Percentiles rank a stretch among this genome's conserved stretches.
Conservation (phyloP, 257 asterid species). For the Solanum medicagineum region DNA sequence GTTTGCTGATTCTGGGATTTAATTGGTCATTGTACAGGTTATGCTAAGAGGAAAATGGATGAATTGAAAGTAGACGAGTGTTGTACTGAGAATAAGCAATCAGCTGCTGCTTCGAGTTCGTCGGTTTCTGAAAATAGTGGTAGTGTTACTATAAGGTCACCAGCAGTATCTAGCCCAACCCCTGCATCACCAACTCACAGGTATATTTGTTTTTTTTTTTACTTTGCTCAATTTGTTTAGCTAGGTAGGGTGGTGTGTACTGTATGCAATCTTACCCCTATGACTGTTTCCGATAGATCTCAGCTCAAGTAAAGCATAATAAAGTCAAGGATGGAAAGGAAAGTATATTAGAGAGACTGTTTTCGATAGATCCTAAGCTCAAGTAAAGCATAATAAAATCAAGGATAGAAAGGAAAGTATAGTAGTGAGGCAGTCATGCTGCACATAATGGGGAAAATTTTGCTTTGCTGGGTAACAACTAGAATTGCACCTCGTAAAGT, state of each 20-base stretch:
- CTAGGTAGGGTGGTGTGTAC: not conserved
- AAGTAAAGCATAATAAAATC: not conserved
- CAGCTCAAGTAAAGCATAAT: too few relatives aligned
- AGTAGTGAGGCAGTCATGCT: not conserved
- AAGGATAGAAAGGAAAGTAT: not conserved
- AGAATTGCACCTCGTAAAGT: not conserved
- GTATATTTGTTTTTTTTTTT: conserved; percentile 18
- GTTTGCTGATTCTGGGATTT: not conserved
- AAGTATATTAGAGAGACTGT: too few relatives aligned
- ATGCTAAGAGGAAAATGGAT: conserved; percentile 43
- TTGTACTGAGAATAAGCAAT: conserved; percentile 58
- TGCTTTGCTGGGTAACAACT: not conserved
- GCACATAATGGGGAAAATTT: not conserved
- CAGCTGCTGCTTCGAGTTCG: conserved; percentile 66
- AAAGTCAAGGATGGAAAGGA: too few relatives aligned
- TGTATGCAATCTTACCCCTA: not conserved
- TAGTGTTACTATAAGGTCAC: conserved; percentile 46
- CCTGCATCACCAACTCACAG: conserved; percentile 67
- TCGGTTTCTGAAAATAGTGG: conserved; percentile 84
- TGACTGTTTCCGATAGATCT: too few relatives aligned
- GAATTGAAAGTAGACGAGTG: conserved; percentile 45
- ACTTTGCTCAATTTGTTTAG: not conserved
- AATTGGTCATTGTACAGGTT: conserved; percentile 21
- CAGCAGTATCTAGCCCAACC: conserved; percentile 58
- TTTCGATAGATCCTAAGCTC: not conserved